phyloP scores from a whole-genome alignment of 768 basidiomycete species.

The Guyanaporus albipodus region DNA sequence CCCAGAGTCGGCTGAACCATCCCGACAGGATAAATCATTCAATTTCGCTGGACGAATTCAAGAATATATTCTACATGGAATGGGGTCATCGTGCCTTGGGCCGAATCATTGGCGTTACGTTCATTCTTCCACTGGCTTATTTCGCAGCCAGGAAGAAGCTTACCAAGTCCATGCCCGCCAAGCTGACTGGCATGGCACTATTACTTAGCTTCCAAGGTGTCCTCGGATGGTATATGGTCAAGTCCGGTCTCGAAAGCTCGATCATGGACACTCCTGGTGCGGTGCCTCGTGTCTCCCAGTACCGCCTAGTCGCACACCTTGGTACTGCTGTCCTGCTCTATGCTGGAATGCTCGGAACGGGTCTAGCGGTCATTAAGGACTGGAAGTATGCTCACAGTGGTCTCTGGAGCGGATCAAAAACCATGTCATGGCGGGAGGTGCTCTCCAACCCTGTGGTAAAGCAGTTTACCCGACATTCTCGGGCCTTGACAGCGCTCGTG shows the following conservation, averaged over 20 bases:
- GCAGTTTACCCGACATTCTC: constrained; percentile 56
- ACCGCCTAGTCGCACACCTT: constrained; percentile 91
- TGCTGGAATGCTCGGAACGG: constrained; percentile 84
- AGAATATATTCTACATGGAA: constrained; percentile 97
- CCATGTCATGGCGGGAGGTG: constrained; percentile 39
- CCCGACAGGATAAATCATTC: constrained; percentile 75
- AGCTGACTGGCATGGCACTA: constrained; percentile 66
- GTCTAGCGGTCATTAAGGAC: constrained; percentile 72
- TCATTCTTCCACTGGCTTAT: constrained; percentile 81
- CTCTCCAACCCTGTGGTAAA: constrained; percentile 55
- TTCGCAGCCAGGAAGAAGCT: constrained; percentile 72
- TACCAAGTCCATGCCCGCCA: constrained; percentile 53
- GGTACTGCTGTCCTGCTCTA: constrained; percentile 91
- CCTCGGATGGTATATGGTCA: constrained; percentile 99
- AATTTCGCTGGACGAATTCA: constrained; percentile 87
- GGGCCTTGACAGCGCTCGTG: constrained; percentile 70
- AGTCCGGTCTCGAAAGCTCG: constrained; percentile 86
- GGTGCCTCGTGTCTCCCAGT: constrained; percentile 94
- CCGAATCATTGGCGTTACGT: constrained; percentile 76
- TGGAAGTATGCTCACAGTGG: constrained; percentile 63
- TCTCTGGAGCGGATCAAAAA: constrained; percentile 53
- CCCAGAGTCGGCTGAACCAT: neutral
- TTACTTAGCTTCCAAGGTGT: constrained; percentile 90
- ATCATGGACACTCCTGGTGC: constrained; percentile 76
- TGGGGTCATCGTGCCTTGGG: constrained; percentile 95